A percentile compares a stretch with the other conserved stretches of the same genome.
Conservation (phyloP, 352 stramenopile species). For the Globisporangium echinulatum region DNA sequence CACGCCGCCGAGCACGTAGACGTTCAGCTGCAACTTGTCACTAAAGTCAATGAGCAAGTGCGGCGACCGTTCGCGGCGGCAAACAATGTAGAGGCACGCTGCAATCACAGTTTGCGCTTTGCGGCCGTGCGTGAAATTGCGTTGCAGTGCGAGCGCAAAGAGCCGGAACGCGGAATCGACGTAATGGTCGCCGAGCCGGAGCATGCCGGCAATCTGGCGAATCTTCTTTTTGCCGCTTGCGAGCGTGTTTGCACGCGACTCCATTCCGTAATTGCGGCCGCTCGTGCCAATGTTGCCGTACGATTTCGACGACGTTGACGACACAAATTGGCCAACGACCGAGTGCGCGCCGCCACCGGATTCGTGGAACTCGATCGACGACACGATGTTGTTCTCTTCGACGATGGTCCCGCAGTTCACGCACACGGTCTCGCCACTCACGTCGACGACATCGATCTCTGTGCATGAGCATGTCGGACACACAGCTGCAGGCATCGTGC, state of each 20-base stretch:
- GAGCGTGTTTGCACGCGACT: slow-evolving; percentile 95
- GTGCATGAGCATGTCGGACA: slow-evolving; percentile 94
- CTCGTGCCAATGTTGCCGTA: slow-evolving; percentile 86
- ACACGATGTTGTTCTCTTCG: slow-evolving; percentile 98
- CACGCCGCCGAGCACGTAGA: slow-evolving; percentile 81
- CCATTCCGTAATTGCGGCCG: slow-evolving; percentile 89
- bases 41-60: slow-evolving; percentile 99
- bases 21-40: slow-evolving; percentile 96
- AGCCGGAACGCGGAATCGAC: slow-evolving; percentile 95
- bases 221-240: slow-evolving; percentile 93
- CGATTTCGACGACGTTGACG: slow-evolving; percentile 84
- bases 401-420: slow-evolving; percentile 90
- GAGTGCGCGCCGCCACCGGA: slow-evolving; percentile 82
- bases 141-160: slow-evolving; percentile 94
- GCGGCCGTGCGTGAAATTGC: slow-evolving; percentile 96
- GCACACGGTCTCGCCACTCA: slow-evolving; percentile 84
- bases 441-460: slow-evolving; percentile 93
- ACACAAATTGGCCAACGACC: slow-evolving; percentile 97
- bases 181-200: slow-evolving; percentile 92
- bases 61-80: slow-evolving; percentile 95
- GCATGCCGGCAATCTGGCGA: slow-evolving; percentile 88
- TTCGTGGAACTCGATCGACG: slow-evolving; percentile 96
- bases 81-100: slow-evolving; percentile 99
- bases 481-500: slow-evolving; percentile 32
- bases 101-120: slow-evolving; percentile 95